Evolutionary conservation across 78 protist species (phyloP).

Genomic region (Polysphondylium violaceum): DNA sequence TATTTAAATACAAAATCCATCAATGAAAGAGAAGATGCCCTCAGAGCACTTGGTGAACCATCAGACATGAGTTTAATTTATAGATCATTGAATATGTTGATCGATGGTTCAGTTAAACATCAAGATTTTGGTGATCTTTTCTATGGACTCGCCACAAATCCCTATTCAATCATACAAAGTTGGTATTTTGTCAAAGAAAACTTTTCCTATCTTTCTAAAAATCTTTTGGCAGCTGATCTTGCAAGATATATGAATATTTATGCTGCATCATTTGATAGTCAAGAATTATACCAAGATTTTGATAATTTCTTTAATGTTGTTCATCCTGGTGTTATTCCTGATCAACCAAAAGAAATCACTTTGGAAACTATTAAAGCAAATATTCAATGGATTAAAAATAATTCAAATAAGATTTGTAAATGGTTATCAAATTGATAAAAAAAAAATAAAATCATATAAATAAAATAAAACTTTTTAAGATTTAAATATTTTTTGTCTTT

Average conservation of each 20-base stretch:
- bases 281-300: not conserved
- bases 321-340: not conserved
- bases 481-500: not conserved
- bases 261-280: not conserved
- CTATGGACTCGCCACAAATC: constrained; percentile 1
- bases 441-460: not conserved
- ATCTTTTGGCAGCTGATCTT: constrained; percentile 1
- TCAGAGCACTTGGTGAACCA: constrained; percentile 17
- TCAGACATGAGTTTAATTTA: constrained; percentile 21
- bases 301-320: constrained; percentile 2
- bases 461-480: not conserved
- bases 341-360: not conserved
- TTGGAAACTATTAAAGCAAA: constrained; percentile 16
- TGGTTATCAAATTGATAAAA: not conserved
- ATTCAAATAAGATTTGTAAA: constrained; percentile 9
- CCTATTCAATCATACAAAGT: not conserved
- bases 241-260: constrained; percentile 1
- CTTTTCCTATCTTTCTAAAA: not conserved
- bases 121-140: constrained; percentile 28
- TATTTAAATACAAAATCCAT: constrained; percentile 16
- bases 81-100: constrained; percentile 26
- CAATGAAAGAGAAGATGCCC: constrained; percentile 52
- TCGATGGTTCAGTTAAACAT: not conserved
- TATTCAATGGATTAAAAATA: constrained; percentile 33
- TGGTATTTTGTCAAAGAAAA: constrained; percentile 23